Evolutionary conservation across 305 asterid species (phyloP).

Genomic region (Salvia sclarea): DNA sequence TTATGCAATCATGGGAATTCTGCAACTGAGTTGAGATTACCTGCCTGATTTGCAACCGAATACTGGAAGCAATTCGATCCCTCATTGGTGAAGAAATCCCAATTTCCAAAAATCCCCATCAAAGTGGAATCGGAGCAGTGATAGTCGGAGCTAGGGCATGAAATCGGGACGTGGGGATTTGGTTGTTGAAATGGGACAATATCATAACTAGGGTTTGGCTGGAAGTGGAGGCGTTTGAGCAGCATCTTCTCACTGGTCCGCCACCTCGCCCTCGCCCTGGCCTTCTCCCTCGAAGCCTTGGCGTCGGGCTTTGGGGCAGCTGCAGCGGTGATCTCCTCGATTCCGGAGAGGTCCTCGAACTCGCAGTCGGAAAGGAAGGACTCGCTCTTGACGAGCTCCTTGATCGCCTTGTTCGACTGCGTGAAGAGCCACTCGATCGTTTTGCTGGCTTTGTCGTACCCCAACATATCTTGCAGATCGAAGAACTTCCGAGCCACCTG

Average conservation of each 20-base stretch:
- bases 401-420: constrained; percentile 54
- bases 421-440: constrained; percentile 68
- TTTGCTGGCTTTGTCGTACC: constrained; percentile 66
- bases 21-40: constrained; percentile 38
- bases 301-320: not conserved
- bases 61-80: constrained; percentile 21
- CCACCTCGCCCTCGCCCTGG: constrained; percentile 56
- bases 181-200: constrained; percentile 31
- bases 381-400: constrained; percentile 46
- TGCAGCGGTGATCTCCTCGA: constrained; percentile 12
- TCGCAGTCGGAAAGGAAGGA: constrained; percentile 53
- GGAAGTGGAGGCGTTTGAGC: constrained; percentile 27
- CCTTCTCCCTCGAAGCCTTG: constrained; percentile 54
- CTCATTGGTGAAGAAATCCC: constrained; percentile 40
- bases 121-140: constrained; percentile 23
- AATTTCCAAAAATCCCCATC: constrained; percentile 45
- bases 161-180: constrained; percentile 2
- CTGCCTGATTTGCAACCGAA: constrained; percentile 31
- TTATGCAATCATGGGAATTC: constrained; percentile 25
- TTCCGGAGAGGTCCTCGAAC: constrained; percentile 44
- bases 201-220: constrained; percentile 41
- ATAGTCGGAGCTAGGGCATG: constrained; percentile 30
- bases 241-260: constrained; percentile 50
- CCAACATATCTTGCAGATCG: constrained; percentile 67
- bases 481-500: constrained; percentile 63